Conservation (phyloP, 2,329 filamentous ascomycete species). For the Monilinia fructigena region DNA sequence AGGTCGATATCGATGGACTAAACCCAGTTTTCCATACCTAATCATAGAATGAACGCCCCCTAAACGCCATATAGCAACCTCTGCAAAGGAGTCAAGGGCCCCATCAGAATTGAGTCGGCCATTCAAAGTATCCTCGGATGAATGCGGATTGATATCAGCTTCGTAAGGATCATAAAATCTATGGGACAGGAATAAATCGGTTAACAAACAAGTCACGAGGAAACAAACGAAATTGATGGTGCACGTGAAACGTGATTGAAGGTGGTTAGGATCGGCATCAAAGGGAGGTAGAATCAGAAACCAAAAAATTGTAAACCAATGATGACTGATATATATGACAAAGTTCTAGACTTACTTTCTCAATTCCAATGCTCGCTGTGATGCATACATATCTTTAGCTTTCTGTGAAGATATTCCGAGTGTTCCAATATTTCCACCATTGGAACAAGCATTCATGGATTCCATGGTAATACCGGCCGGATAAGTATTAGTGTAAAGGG, state of each 20-base stretch:
- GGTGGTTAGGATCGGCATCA: not conserved
- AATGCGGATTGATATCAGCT: conserved; percentile 12
- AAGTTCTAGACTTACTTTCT: conserved; percentile 33
- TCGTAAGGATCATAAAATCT: conserved; percentile 37
- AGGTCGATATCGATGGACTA: not conserved
- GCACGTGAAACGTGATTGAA: not conserved
- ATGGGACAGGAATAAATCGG: not conserved
- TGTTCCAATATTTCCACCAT: not conserved
- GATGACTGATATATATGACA: not conserved
- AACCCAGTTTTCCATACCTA: conserved; percentile 28
- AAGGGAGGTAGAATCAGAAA: not conserved
- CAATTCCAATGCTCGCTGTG: conserved; percentile 34
- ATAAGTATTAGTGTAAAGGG: conserved; percentile 3
- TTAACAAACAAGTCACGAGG: not conserved
- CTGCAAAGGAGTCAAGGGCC: conserved; percentile 42
- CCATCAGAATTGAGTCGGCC: conserved; percentile 35
- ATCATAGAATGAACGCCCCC: conserved; percentile 36
- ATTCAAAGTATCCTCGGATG: conserved; percentile 30
- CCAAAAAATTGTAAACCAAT: not conserved
- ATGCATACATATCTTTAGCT: conserved; percentile 27
- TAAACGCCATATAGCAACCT: conserved; percentile 50
- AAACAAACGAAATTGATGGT: not conserved
- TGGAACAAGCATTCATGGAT: conserved; percentile 2
- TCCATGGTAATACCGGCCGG: conserved; percentile 7
- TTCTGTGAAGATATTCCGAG: conserved; percentile 19